Base-by-base conservation (phyloP, 768 basidiomycete species). In the Gloeopeniophorella convolvens region DNA sequence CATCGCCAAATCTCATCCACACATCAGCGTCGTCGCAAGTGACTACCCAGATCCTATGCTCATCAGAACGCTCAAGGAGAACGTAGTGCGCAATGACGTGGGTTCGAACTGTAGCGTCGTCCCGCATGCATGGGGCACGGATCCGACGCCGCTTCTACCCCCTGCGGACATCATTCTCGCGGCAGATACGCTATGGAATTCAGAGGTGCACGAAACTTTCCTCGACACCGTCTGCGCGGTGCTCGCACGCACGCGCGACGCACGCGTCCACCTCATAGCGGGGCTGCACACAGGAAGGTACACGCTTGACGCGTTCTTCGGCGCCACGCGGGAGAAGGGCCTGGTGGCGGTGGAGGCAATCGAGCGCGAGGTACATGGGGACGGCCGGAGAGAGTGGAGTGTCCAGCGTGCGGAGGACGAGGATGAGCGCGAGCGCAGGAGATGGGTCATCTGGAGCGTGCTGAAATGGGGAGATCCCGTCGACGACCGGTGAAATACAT, bases 131-230 rank as follows among this genome's bases (percentile, higher is more conserved):
- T 89, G 85, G 85, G 85, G 83, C 2, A 65, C 75, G 5, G 77
- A 80, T 57, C 60, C 74, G 8, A 58, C 70, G 0, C 37, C 48
- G 5, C 42, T 66, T 10, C 40, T 68, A 30, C 36, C 35, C 9
- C 45, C 47, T 7, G 63, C 60, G 13, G 85, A 89, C 59, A 51
- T 85, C 33, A 67, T 89, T 27, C 54, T 88, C 20, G 84, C 85
- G 0, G 82, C 86, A 11, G 88, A 89, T 60, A 88, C 85, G 26
- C 66, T 90, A 1, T 89, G 86, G 88, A 85, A 88, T 60, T 64
- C 82, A 3, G 78, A 79, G 20, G 55, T 74, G 3, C 86, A 89
- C 56, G 54, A 42, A 0, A 55, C 72, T 9, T 79, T 87, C 45
- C 65, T 85, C 31, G 62, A 72, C 5, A 74, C 82, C 3, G 66